Evolutionary conservation across 805 yeast species (phyloP).

Genomic region (Candida germanica): DNA sequence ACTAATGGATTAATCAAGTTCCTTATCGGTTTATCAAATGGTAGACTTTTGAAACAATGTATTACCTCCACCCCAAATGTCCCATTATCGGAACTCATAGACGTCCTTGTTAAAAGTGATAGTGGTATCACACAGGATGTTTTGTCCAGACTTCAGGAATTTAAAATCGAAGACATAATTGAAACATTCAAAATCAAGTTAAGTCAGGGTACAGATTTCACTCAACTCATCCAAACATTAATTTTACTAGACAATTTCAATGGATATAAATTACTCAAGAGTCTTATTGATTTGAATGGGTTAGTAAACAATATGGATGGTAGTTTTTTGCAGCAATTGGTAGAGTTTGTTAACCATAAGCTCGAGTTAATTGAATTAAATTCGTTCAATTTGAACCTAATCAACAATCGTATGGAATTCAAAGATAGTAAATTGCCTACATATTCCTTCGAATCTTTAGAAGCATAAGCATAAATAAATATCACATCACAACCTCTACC

Average conservation of each 20-base stretch:
- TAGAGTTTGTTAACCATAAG: slow-evolving; percentile 44
- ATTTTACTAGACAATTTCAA: slow-evolving; percentile 42
- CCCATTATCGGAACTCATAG: slow-evolving; percentile 58
- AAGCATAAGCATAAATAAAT: no score
- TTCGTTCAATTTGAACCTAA: slow-evolving; percentile 44
- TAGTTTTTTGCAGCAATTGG: slow-evolving; percentile 45
- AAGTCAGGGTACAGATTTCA: slow-evolving; percentile 25
- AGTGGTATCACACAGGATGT: slow-evolving; percentile 67
- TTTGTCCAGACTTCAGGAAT: slow-evolving; percentile 65
- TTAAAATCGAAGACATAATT: slow-evolving; percentile 57
- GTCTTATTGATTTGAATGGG: slow-evolving; percentile 72
- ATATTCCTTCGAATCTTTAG: slow-evolving; percentile 45
- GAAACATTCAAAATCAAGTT: slow-evolving; percentile 39
- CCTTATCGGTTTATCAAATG: slow-evolving; percentile 37
- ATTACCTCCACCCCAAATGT: slow-evolving; percentile 74
- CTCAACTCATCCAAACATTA: slow-evolving; percentile 32
- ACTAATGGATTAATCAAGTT: slow-evolving; percentile 56
- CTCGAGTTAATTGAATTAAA: slow-evolving; percentile 43
- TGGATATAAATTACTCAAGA: slow-evolving; percentile 60
- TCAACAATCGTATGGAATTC: slow-evolving; percentile 23
- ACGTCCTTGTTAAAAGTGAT: slow-evolving; percentile 50
- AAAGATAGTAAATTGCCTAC: slow-evolving; percentile 46
- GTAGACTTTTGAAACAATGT: slow-evolving; percentile 76
- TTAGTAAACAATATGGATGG: slow-evolving; percentile 49
- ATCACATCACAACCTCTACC: no score